Evolutionary conservation across 2,329 filamentous ascomycete genomes (phyloP).

Genomic region (Colletotrichum sp.): DNA sequence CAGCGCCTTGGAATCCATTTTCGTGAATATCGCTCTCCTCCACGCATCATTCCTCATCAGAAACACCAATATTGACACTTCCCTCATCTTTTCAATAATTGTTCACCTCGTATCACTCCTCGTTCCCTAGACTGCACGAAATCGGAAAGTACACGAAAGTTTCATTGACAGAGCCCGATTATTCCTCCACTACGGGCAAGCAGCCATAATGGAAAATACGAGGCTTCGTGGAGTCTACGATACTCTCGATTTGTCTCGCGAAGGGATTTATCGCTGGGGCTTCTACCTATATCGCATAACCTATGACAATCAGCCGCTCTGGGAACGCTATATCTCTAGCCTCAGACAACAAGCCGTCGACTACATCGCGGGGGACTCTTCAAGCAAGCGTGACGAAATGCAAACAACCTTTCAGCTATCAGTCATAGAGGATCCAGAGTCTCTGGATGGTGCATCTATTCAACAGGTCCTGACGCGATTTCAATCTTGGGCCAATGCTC

Average conservation of each 20-base stretch:
- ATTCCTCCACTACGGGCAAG: fast-evolving
- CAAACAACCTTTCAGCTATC: neutral
- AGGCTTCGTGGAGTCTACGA: neutral
- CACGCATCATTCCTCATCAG: too few relatives aligned
- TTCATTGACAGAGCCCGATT: neutral
- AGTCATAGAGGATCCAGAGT: neutral
- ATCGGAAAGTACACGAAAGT: too few relatives aligned
- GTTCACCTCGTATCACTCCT: too few relatives aligned
- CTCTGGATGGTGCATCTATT: neutral
- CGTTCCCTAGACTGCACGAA: neutral
- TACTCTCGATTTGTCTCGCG: neutral
- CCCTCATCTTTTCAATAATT: too few relatives aligned
- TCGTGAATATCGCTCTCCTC: too few relatives aligned
- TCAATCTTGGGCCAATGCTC: neutral
- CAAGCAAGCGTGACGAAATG: neutral
- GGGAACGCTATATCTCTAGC: neutral
- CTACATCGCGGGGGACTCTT: neutral
- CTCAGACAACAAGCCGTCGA: neutral
- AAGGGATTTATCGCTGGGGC: neutral
- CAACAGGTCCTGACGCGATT: neutral
- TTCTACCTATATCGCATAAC: neutral
- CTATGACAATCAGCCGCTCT: neutral
- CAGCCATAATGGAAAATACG: neutral
- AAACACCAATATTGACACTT: too few relatives aligned
- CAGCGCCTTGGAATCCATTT: too few relatives aligned